Base-by-base conservation (phyloP, 257 asterid genomes). In the Echium plantagineum region DNA sequence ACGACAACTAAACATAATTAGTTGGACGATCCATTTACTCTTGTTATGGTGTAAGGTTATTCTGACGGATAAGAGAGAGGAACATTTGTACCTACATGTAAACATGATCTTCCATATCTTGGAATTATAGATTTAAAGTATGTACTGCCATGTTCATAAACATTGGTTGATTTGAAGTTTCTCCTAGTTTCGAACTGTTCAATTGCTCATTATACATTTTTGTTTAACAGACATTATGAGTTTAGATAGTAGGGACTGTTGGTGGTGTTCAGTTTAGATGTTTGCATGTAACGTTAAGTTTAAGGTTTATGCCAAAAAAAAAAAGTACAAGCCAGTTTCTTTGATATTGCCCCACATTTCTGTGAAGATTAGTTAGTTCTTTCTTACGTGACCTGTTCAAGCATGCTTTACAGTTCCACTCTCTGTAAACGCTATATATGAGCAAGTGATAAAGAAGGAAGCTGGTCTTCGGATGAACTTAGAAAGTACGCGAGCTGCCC, bases 401-500 rank as follows among this genome's bases (percentile, higher is more conserved):
- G 56, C 64, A 51, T 63, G 46, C 19, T 72, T 74, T 79, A 64
- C 85, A 91, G 98, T 77, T 57, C 63, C 75, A 28, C 68, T 85
- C 51, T 76, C 94, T 48, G 64, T 81, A 61, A 74, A 82, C 77
- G 82, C 74, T 62, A 82, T 91, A 66, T 83, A 79, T 61, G 83
- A 79, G 57, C 95, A 84, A 76, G 87, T 88, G 67, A 91, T 84
- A 59, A 85, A 85, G 74, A 83, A 75, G 35, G 85, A 84, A 54
- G 78, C 71, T 47, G 95, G 90, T 72, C 72, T 80, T 70, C 78
- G 81, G 63, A 71, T 85, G 84, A 78, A 85, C 67, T 68, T 76
- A 42, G 95, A 87, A 10, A 87, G 85, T 60, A 70, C 83, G 60
- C 61, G 76, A 78, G 71, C 69, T 71, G 69, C 82, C 52, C 94